Percentiles rank a stretch among this genome's conserved stretches.
These are phyloP conservation scores for Penicillium verrucosum DNA, from an alignment of 2,329 filamentous ascomycete genomes.

Conservation along the genomic window DNA sequence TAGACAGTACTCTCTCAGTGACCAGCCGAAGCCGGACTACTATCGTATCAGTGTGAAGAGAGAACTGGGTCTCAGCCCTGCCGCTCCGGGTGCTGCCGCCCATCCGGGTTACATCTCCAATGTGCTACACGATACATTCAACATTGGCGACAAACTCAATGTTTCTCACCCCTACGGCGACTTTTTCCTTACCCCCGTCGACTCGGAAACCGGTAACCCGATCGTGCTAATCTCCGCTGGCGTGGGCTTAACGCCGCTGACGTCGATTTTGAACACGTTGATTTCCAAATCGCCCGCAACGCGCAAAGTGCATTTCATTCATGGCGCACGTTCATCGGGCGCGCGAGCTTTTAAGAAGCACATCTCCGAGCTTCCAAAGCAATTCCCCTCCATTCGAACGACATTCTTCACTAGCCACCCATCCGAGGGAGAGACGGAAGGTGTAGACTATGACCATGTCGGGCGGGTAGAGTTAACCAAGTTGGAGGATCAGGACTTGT, in stretches of 20 bases:
- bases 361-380: constrained; percentile 44
- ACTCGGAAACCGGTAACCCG: constrained; percentile 41
- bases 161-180: constrained; percentile 66
- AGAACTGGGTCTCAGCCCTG: constrained; percentile 54
- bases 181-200: constrained; percentile 49
- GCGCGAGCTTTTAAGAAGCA: constrained; percentile 54
- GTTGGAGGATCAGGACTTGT: constrained; percentile 56
- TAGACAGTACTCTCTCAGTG: constrained; percentile 70
- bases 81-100: constrained; percentile 46
- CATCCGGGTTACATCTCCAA: constrained; percentile 68
- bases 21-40: constrained; percentile 58
- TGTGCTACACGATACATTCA: constrained; percentile 60
- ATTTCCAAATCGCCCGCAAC: constrained; percentile 39
- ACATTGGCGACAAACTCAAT: constrained; percentile 60
- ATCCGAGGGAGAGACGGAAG: constrained; percentile 46
- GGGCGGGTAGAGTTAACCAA: constrained; percentile 59
- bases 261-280: constrained; percentile 59
- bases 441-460: constrained; percentile 57
- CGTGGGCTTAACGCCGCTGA: constrained; percentile 58
- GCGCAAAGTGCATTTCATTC: constrained; percentile 58
- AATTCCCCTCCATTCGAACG: constrained; percentile 49
- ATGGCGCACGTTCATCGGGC: constrained; percentile 52
- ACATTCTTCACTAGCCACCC: constrained; percentile 60
- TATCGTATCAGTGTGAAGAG: constrained; percentile 71
- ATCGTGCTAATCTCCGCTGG: constrained; percentile 62